These are phyloP conservation scores for Collariella sp. DNA, from an alignment of 495 filamentous ascomycete species.

Conservation along the genomic window DNA sequence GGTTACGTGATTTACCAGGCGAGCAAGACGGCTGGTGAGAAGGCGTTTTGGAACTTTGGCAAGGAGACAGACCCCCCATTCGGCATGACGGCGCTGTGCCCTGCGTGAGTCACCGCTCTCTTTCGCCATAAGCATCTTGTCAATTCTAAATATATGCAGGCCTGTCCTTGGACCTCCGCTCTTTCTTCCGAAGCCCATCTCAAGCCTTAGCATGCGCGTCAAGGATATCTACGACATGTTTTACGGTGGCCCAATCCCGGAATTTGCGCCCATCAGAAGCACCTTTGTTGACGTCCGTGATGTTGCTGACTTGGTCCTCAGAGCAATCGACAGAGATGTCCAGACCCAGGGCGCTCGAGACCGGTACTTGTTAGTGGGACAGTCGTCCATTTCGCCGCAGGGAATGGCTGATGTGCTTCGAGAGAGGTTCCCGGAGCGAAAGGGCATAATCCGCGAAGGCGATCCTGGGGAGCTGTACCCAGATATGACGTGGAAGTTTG, in stretches of 20 bases:
- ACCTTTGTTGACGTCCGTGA: conserved; percentile 30
- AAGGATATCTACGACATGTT: conserved; percentile 23
- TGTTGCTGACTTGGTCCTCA: conserved; percentile 29
- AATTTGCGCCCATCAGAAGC: conserved; percentile 20
- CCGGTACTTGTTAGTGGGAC: conserved; percentile 21
- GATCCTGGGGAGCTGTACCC: conserved; percentile 19
- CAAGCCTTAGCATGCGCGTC: conserved; percentile 21
- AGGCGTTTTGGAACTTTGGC: conserved; percentile 24
- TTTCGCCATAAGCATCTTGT: no score
- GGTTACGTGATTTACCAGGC: conserved; percentile 28
- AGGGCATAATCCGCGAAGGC: conserved; percentile 22
- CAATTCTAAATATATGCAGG: neutral
- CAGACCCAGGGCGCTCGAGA: conserved; percentile 14
- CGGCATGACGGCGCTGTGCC: conserved; percentile 13
- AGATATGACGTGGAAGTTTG: conserved; percentile 15
- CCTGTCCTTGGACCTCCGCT: conserved; percentile 27
- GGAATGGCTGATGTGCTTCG: conserved; percentile 27
- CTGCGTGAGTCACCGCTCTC: conserved; percentile 14
- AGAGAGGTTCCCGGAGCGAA: conserved; percentile 24
- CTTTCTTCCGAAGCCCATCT: conserved; percentile 19
- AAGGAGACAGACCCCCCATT: conserved; percentile 14
- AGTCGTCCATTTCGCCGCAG: conserved; percentile 19
- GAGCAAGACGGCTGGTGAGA: conserved; percentile 29
- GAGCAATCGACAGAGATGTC: conserved; percentile 15
- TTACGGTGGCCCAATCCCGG: conserved; percentile 18